phyloP scores from a whole-genome alignment of 306 rosid genomes.

The Vicia faba region DNA sequence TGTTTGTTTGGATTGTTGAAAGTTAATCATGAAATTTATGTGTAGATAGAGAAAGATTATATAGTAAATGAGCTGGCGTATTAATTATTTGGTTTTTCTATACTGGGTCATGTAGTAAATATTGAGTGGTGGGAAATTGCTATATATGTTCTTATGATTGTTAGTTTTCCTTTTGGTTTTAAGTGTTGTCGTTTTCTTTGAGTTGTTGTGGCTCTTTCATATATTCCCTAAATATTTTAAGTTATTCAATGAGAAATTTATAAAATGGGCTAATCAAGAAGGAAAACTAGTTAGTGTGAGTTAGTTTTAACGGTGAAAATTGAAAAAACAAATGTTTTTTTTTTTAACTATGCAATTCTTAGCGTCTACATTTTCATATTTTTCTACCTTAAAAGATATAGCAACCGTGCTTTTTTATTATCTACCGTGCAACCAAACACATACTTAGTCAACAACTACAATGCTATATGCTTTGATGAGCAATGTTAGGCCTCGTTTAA shows the following conservation, averaged over 20 bases:
- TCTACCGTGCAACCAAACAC: no score
- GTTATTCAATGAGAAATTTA: neutral
- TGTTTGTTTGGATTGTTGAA: neutral
- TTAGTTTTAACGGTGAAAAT: no score
- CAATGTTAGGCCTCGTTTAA: no score
- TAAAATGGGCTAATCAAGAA: neutral
- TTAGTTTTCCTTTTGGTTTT: neutral
- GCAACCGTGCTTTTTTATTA: no score
- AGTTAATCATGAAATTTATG: slow-evolving; percentile 1
- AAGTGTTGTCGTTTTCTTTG: slow-evolving; percentile 13
- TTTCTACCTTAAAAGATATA: no score
- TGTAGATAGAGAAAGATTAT: neutral
- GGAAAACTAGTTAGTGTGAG: no score
- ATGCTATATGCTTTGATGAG: no score
- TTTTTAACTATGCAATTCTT: no score
- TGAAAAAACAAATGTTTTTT: no score
- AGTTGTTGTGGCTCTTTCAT: slow-evolving; percentile 2
- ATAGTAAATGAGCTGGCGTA: slow-evolving; percentile 1
- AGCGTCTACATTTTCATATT: no score
- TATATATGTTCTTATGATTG: neutral
- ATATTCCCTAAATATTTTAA: neutral
- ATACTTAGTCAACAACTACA: no score
- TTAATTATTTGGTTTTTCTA: neutral
- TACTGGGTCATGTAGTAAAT: neutral
- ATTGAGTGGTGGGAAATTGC: no score